Evolutionary conservation across 139 green algal genomes (phyloP).

Genomic region (Picochlorum sp.): DNA sequence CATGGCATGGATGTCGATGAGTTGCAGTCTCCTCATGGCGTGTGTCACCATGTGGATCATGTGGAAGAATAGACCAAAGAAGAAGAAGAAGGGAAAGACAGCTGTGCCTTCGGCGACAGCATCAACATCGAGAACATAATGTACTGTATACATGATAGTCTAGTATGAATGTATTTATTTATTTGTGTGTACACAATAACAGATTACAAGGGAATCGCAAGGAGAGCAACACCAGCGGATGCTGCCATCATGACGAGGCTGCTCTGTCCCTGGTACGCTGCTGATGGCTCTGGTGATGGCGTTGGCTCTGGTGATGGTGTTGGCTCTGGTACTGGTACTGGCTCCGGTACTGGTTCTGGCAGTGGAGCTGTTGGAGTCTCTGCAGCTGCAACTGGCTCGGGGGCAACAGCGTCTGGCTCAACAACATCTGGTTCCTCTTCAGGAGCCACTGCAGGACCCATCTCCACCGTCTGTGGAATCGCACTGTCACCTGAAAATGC

Average conservation of each 20-base stretch:
- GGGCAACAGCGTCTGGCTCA: not conserved
- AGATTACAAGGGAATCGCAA: too few relatives aligned
- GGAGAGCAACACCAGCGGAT: too few relatives aligned
- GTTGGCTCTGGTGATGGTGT: too few relatives aligned
- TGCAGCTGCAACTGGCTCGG: not conserved
- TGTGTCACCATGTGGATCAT: not conserved
- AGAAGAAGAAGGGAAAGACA: not conserved
- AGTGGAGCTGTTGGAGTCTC: not conserved
- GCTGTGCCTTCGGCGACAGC: not conserved
- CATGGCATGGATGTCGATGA: constrained; percentile 5
- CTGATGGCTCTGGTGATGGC: not conserved
- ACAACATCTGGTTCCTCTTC: not conserved
- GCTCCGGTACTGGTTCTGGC: not conserved
- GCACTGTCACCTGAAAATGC: not conserved
- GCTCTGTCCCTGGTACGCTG: not conserved
- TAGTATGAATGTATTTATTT: too few relatives aligned
- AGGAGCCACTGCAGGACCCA: not conserved
- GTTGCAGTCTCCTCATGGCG: not conserved
- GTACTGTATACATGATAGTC: too few relatives aligned
- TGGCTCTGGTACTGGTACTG: not conserved
- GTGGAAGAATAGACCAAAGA: constrained; percentile 1
- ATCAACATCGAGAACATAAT: too few relatives aligned
- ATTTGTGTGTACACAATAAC: too few relatives aligned
- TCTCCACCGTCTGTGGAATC: not conserved
- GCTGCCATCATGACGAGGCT: too few relatives aligned